Percentiles rank a stretch among this genome's conserved stretches.
Conservation (phyloP, 805 yeast genomes). For the Schwanniomyces vanrijiae region DNA sequence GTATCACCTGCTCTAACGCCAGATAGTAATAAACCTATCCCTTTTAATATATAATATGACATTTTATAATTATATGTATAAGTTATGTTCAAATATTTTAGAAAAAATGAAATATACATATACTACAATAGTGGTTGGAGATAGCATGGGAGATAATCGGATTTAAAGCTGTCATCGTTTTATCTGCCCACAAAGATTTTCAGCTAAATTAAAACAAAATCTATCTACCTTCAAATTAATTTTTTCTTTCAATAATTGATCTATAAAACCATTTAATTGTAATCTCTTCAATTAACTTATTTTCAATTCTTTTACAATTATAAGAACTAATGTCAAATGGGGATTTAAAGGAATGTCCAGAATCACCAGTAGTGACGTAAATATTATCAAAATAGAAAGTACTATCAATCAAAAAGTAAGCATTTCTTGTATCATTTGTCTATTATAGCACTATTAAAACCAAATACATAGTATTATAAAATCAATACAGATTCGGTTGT, state of each 20-base stretch:
- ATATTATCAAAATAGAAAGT: slow-evolving; percentile 26
- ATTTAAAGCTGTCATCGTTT: too few species aligned
- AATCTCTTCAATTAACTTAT: not conserved
- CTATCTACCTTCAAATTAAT: slow-evolving; percentile 4
- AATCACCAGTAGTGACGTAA: slow-evolving; percentile 37
- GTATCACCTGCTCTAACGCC: slow-evolving; percentile 9
- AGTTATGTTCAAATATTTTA: too few species aligned
- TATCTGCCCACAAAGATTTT: not conserved
- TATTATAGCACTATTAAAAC: too few species aligned
- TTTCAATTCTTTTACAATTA: slow-evolving; percentile 4
- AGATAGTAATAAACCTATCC: slow-evolving; percentile 8
- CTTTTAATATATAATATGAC: not conserved
- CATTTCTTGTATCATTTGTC: slow-evolving; percentile 31
- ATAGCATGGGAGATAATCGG: not conserved
- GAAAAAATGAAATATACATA: too few species aligned
- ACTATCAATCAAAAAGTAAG: slow-evolving; percentile 33
- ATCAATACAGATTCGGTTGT: too few species aligned
- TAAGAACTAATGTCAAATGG: slow-evolving; percentile 32
- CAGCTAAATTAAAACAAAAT: not conserved
- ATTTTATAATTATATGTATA: not conserved
- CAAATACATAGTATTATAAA: too few species aligned
- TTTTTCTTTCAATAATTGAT: not conserved
- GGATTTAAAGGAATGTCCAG: slow-evolving; percentile 40
- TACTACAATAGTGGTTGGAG: too few species aligned
- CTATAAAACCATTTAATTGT: slow-evolving; percentile 4